Evolutionary conservation across 805 yeast genomes (phyloP).

Genomic region (Jamesozyma lodderae): DNA sequence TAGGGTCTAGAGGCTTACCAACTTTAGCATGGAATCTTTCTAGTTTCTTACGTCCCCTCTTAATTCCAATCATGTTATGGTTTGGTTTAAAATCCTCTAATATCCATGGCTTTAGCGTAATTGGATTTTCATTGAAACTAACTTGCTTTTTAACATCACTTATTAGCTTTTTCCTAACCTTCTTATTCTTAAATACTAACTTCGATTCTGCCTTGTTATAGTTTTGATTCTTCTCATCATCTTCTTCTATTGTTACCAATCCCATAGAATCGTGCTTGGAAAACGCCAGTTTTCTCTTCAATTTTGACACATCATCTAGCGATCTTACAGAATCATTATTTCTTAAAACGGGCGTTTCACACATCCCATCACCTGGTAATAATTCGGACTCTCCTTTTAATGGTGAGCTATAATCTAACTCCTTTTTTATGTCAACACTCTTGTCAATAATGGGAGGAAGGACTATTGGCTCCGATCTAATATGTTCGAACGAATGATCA

Average conservation of each 20-base stretch:
- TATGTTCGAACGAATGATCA: too few species aligned
- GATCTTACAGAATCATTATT: too few species aligned
- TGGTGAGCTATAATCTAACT: conserved; percentile 2
- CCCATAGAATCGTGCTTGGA: background rate
- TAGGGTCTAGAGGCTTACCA: conserved; percentile 13
- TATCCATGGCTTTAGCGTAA: conserved; percentile 27
- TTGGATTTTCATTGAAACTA: conserved; percentile 21
- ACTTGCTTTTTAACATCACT: background rate
- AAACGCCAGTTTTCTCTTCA: background rate
- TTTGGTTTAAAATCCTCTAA: conserved; percentile 28
- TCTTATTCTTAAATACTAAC: too few species aligned
- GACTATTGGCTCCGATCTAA: too few species aligned
- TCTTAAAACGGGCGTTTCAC: too few species aligned
- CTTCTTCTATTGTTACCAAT: background rate
- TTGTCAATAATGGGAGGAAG: background rate
- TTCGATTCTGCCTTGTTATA: background rate
- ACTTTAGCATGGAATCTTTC: conserved; percentile 16
- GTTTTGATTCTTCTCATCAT: background rate
- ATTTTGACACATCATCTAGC: too few species aligned
- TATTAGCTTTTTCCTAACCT: too few species aligned
- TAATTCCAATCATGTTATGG: conserved; percentile 8
- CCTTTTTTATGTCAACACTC: background rate
- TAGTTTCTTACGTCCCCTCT: conserved; percentile 12
- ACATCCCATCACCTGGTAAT: too few species aligned
- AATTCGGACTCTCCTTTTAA: too few species aligned